Base-by-base conservation (phyloP, 140 eudicot species). In the Cichorium intybus region DNA sequence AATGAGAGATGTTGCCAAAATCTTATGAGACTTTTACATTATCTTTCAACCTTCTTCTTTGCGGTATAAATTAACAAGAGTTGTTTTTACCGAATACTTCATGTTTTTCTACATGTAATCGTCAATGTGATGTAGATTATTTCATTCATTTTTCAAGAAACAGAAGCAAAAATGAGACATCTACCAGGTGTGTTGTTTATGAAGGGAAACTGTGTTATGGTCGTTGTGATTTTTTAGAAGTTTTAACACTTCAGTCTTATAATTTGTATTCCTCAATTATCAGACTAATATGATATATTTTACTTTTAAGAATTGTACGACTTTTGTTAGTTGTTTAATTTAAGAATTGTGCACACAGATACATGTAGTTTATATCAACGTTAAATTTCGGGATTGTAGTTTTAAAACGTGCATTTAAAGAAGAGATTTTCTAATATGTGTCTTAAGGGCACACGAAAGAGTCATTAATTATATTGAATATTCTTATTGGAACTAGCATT, bases 1-100 rank as follows among this genome's bases (percentile, higher is more conserved):
- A 27, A 75, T 91, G 70, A 91, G 56, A 70, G 97, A 91, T 48
- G 95, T 91, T 50, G 95, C 95, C 57, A 91, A 91, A 78, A 68
- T 91, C 49, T 77, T 91, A 71, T 87, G 82, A 70, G 12, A 24
- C 7, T 24, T 55, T 31, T 24, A 2, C 0, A 7, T 72, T 11
- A 33, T 60, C 24, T 60, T 28, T 34, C 16, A 53, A 11, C 21
- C 18, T 14, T 12, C 18, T n/a, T n/a, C 45, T 22, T 47, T 33
- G n/a, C 6, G 16, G 26, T 28, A 10, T 52, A 72, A 31, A 45
- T 11, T n/a, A n/a, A n/a, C n/a, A n/a, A 28, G 4, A 23, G 3
- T 9, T 16, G 48, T 67, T 51, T 8, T 37, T 27, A 1, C 7
- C 45, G 21, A 7, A 51, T 50, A 9, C 23, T 69, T 31, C 9